A percentile compares a stretch with the other conserved stretches of the same genome.
Conservation (phyloP, 208 protist species). For the Wallacemonas sp. region DNA sequence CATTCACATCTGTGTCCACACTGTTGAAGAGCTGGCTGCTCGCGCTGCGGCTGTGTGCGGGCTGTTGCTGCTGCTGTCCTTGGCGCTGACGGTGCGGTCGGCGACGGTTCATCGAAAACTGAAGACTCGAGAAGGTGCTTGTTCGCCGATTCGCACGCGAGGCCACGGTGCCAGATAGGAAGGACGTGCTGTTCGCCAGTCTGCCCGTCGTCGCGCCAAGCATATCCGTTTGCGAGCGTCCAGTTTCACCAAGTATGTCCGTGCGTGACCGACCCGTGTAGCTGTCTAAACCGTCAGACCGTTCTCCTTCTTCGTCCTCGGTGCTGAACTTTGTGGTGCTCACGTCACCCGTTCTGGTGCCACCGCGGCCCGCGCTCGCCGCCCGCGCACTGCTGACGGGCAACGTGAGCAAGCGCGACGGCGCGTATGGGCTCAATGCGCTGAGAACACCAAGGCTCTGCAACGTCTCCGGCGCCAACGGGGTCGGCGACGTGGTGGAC, state of each 20-base stretch:
- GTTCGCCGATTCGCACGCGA: conserved; percentile 26
- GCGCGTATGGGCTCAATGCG: neutral
- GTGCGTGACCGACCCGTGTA: neutral
- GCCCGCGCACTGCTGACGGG: neutral
- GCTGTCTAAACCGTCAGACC: too few relatives aligned
- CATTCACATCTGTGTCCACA: neutral
- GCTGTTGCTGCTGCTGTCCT: conserved; percentile 11
- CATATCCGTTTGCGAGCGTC: neutral
- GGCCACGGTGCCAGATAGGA: neutral
- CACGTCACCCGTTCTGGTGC: neutral
- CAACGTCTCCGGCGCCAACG: neutral
- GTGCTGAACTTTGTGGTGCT: too few relatives aligned
- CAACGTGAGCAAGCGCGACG: neutral
- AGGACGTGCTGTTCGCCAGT: neutral
- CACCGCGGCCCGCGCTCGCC: too few relatives aligned
- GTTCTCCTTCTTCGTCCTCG: neutral
- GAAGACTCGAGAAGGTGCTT: conserved; percentile 44
- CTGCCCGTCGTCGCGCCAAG: neutral
- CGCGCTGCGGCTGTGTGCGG: conserved; percentile 5
- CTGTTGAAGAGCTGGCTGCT: neutral
- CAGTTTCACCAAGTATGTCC: neutral
- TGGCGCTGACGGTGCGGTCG: neutral
- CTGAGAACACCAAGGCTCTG: neutral
- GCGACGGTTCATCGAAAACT: conserved; percentile 33
- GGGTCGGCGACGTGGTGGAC: neutral